A percentile compares a stretch with the other conserved stretches of the same genome.
Conservation (phyloP, 345 rosid genomes). For the Syzygium aromaticum region DNA sequence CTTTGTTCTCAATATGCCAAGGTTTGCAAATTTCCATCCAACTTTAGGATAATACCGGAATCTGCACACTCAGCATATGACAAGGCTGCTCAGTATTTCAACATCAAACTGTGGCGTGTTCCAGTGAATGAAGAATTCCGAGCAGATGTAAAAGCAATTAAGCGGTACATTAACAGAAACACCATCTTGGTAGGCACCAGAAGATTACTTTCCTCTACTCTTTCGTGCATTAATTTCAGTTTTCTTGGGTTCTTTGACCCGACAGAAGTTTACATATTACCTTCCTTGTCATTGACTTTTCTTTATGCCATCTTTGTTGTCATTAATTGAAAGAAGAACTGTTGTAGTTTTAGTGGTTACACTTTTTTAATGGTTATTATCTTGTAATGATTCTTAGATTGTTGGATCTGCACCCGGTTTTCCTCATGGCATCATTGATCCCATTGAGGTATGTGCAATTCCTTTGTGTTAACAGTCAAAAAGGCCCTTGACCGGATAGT, state of each 20-base stretch:
- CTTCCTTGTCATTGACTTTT: background rate
- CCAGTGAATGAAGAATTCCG: conserved; percentile 71
- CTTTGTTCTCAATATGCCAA: background rate
- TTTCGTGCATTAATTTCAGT: background rate
- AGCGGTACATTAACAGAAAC: conserved; percentile 54
- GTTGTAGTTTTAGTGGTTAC: background rate
- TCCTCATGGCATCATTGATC: conserved; percentile 97
- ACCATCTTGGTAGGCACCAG: conserved; percentile 65
- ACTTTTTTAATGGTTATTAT: background rate
- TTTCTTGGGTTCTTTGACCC: background rate
- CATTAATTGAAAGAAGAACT: background rate
- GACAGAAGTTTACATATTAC: background rate
- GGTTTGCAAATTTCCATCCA: conserved; percentile 4
- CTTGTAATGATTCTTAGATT: conserved; percentile 42
- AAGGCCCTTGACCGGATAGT: background rate
- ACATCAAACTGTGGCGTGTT: conserved; percentile 87
- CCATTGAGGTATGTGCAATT: conserved; percentile 62
- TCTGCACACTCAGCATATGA: conserved; percentile 98
- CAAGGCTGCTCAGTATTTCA: conserved; percentile 94
- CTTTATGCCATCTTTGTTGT: background rate
- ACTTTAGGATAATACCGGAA: conserved; percentile 81
- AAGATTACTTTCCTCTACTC: background rate
- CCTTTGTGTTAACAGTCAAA: background rate
- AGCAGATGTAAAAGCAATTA: conserved; percentile 79
- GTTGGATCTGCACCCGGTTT: conserved; percentile 98